These are phyloP conservation scores for Somion occarium DNA, from an alignment of 1,284 basidiomycete genomes.

Conservation along the genomic window DNA sequence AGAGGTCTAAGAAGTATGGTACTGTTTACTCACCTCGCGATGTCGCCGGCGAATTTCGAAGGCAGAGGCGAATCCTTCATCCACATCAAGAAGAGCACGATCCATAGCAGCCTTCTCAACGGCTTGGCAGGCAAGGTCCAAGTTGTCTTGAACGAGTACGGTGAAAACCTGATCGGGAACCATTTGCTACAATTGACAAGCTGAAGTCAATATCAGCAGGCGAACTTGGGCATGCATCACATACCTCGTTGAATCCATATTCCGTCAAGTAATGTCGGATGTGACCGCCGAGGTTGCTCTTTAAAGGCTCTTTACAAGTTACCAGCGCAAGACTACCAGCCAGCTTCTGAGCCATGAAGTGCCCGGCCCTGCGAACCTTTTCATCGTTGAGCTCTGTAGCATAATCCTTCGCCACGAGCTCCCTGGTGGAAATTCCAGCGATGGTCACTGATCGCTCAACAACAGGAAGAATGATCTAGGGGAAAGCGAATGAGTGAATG, in stretches of 20 bases:
- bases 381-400: conserved; percentile 92
- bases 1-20: neutral
- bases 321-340: conserved; percentile 96
- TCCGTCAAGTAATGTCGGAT: conserved; percentile 78
- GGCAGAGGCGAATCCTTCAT: conserved; percentile 81
- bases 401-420: conserved; percentile 96
- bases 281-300: conserved; percentile 89
- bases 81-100: conserved; percentile 91
- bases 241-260: conserved; percentile 83
- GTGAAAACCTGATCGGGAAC: conserved; percentile 72
- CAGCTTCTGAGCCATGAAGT: conserved; percentile 95
- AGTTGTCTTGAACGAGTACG: conserved; percentile 88
- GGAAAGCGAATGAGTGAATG: neutral
- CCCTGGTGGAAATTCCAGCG: conserved; percentile 95
- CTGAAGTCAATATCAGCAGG: neutral
- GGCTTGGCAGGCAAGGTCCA: conserved; percentile 91
- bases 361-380: conserved; percentile 88
- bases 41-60: conserved; percentile 87
- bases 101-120: conserved; percentile 99
- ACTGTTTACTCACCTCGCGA: conserved; percentile 58
- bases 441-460: conserved; percentile 99
- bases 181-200: conserved; percentile 40
- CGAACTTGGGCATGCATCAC: conserved; percentile 15
- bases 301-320: conserved; percentile 97
- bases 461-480: conserved; percentile 90